phyloP scores from a whole-genome alignment of 768 basidiomycete genomes.

The Lentinula boryana region DNA sequence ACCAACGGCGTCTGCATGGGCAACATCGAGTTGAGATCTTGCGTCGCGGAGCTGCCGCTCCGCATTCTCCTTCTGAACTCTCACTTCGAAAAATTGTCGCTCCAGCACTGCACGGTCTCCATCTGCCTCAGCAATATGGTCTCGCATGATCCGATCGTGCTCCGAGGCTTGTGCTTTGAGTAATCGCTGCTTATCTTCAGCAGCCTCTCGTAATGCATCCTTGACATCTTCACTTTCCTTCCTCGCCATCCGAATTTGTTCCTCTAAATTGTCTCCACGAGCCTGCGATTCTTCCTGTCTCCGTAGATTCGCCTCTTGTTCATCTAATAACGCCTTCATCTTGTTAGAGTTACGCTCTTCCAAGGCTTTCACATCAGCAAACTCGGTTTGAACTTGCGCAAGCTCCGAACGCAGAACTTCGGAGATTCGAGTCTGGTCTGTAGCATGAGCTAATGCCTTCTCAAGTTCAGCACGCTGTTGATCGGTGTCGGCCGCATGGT shows the following conservation, averaged over 20 bases:
- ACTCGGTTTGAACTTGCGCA: slow-evolving; percentile 51
- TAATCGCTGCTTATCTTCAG: slow-evolving; percentile 73
- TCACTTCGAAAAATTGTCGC: slow-evolving; percentile 75
- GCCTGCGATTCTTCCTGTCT: slow-evolving; percentile 71
- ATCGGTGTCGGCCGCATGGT: slow-evolving; percentile 51
- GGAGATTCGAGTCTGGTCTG: slow-evolving; percentile 54
- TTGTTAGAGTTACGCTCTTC: slow-evolving; percentile 62
- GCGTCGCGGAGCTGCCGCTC: slow-evolving; percentile 61
- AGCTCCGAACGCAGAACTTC: slow-evolving; percentile 62
- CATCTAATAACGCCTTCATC: slow-evolving; percentile 60
- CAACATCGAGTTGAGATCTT: slow-evolving; percentile 53
- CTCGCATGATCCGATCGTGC: slow-evolving; percentile 61
- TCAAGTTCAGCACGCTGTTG: slow-evolving; percentile 47
- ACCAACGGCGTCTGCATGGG: slow-evolving; percentile 60
- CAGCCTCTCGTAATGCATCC: slow-evolving; percentile 59
- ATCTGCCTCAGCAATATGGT: slow-evolving; percentile 89
- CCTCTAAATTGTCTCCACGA: slow-evolving; percentile 69
- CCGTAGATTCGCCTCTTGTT: slow-evolving; percentile 66
- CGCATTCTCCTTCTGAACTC: slow-evolving; percentile 53
- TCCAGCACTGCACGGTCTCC: slow-evolving; percentile 91
- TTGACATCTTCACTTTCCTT: slow-evolving; percentile 70
- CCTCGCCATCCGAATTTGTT: slow-evolving; percentile 64
- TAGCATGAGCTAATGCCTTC: slow-evolving; percentile 59
- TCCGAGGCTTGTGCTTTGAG: slow-evolving; percentile 68
- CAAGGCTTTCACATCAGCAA: slow-evolving; percentile 61